Base-by-base conservation (phyloP, 768 basidiomycete genomes). In the Daedaleopsis nitida region DNA sequence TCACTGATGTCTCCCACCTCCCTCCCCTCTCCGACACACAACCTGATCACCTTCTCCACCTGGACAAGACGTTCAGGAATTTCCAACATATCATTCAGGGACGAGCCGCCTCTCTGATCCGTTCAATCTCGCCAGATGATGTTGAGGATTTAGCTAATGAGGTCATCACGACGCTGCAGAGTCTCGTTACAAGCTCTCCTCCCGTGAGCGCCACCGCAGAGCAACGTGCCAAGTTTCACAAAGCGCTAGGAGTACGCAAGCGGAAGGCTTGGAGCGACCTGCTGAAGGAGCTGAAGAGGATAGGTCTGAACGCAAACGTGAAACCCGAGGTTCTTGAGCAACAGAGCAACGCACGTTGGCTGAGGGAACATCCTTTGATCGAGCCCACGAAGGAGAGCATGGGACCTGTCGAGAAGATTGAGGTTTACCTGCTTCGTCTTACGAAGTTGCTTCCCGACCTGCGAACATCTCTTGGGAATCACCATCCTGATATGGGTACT, bases 221-320 rank as follows among this genome's bases (percentile, higher is more conserved):
- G 56, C 83, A 77, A 66, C 84, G 79, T 61, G 83, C 76, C 60
- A 91, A 86, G 75, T 83, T 81, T 65, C 80, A 75, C 55, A 96
- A 95, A 71, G 84, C 86, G 21, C 74, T 98, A 11, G 78, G 91
- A 43, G 83, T 84, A 4, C 84, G 92, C 51, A 99, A 98, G 77
- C 80, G 91, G 63, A 92, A 92, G 69, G 95, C 95, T 0, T 94
- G 89, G 84, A 87, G 89, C 27, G 95, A 98, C 70, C 78, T 97
- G 19, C 77, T 97, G 63, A 96, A 94, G 73, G 94, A 95, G 69
- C 77, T 97, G 55, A 92, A 92, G 71, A 81, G 83, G 1, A 78
- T 84, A 19, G 97, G 97, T 19, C 80, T 98, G 55, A 78, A 92
- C 0, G 74, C 79, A 43, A 89, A 84, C 55, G 75, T 92, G 53